Conservation (phyloP, 176 grass and related monocot species). For the Coix lacrymajobi region DNA sequence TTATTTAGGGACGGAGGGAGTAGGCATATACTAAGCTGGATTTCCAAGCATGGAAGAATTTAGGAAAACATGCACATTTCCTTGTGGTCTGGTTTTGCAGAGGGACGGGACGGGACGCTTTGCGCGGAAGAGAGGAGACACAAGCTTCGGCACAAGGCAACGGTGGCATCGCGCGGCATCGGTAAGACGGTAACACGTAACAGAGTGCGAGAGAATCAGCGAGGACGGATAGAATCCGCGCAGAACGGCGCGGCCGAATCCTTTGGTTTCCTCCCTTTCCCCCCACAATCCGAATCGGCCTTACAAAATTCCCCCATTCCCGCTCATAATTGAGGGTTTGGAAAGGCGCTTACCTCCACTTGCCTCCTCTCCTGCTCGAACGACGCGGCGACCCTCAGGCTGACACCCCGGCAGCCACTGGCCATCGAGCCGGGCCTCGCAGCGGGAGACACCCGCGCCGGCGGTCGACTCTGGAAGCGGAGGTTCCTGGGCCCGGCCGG, state of each 20-base stretch:
- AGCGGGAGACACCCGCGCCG: background rate
- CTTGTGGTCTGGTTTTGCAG: background rate
- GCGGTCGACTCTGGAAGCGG: conserved; percentile 17
- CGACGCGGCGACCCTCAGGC: conserved; percentile 45
- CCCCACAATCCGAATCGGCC: background rate
- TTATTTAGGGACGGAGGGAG: too few species aligned
- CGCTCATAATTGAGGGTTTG: background rate
- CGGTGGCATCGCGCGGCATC: background rate
- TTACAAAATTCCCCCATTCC: background rate
- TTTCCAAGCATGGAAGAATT: too few species aligned
- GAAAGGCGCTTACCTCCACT: conserved; percentile 56
- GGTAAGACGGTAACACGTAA: too few species aligned
- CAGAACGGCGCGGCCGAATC: background rate
- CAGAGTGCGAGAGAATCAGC: background rate
- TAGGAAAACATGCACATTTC: too few species aligned
- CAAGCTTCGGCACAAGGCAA: background rate
- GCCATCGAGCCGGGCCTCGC: conserved; percentile 11
- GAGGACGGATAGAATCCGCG: background rate
- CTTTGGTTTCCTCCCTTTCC: background rate
- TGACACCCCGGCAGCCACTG: conserved; percentile 1
- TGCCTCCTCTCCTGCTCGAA: conserved; percentile 50
- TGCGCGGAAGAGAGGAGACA: background rate
- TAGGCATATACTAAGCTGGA: too few species aligned
- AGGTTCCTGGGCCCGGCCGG: conserved; percentile 8
- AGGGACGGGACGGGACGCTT: too few species aligned